These are phyloP conservation scores for Petasospora rhodanensis DNA, from an alignment of 1,139 yeast species.

Conservation along the genomic window DNA sequence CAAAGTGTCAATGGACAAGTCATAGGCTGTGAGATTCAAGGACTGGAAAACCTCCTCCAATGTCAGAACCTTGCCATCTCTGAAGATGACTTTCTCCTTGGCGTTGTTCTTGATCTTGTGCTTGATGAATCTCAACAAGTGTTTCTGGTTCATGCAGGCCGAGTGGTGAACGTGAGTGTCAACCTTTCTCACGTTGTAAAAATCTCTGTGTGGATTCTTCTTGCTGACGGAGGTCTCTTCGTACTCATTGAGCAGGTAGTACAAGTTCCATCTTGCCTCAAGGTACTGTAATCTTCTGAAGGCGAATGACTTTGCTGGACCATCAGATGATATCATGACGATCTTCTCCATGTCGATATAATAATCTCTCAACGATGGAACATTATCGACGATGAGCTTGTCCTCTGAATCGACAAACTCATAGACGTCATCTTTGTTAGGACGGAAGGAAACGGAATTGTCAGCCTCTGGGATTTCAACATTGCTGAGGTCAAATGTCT, in stretches of 20 bases:
- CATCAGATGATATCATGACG: conserved; percentile 75
- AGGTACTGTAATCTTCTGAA: conserved; percentile 88
- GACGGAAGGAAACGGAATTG: conserved; percentile 41
- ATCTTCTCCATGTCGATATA: conserved; percentile 77
- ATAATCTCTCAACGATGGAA: conserved; percentile 79
- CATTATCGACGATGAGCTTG: conserved; percentile 27
- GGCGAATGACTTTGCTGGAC: conserved; percentile 97
- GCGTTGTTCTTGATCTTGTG: conserved; percentile 80
- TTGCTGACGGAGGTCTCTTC: conserved; percentile 87
- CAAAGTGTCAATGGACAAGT: conserved; percentile 88
- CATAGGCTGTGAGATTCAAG: conserved; percentile 86
- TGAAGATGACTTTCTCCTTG: conserved; percentile 82
- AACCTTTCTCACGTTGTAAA: conserved; percentile 95
- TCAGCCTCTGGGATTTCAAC: conserved; percentile 64
- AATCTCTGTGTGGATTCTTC: conserved; percentile 72
- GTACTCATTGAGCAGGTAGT: conserved; percentile 81
- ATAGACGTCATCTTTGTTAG: conserved; percentile 65
- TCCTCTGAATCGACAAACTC: conserved; percentile 34
- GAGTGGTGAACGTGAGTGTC: conserved; percentile 99
- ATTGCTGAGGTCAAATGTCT: conserved; percentile 55
- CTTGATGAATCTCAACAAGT: conserved; percentile 87
- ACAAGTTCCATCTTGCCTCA: conserved; percentile 96
- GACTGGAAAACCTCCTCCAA: conserved; percentile 86
- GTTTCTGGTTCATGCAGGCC: conserved; percentile 99
- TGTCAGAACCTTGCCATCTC: conserved; percentile 91